Base-by-base conservation (phyloP, 2,329 filamentous ascomycete genomes). In the Penicillium digitatum region DNA sequence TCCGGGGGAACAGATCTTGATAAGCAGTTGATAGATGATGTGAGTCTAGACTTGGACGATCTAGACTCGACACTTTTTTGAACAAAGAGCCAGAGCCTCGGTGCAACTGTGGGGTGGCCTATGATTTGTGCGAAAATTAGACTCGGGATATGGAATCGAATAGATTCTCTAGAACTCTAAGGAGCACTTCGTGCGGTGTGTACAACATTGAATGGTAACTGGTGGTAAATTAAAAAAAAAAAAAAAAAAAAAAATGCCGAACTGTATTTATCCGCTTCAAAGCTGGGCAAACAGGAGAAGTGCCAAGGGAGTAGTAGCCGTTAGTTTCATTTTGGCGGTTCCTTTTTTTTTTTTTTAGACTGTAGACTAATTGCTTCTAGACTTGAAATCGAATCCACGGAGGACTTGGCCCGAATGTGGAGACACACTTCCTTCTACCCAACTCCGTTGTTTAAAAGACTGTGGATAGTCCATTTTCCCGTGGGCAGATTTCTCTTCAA, bases 81-180 rank as follows among this genome's bases (percentile, higher is more conserved):
- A 46, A 44, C 26, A 40, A 34, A 48, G 46, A 38, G n/a, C 24
- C 31, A 37, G 32, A 38, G 46, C 40, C 40, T 37, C 44, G 35
- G 34, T 39, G 35, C 27, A 31, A 32, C 26, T 32, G 34, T 39
- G 47, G 48, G 37, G 39, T 26, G 26, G 16, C 20, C 29, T 32
- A 22, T 61, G 57, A 61, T 61, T 61, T 44, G 59, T 37, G 59
- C 49, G 18, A 58, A 54, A 56, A 50, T 14, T 1, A 24, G 16
- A 48, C 26, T 29, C 39, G 38, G 47, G 9, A 24, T 6, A 40
- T 22, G 27, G 27, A 24, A 4, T 8, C 10, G 10, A 29, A 39
- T 29, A 24, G 42, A 38, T 43, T 34, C 26, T n/a, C 27, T 11
- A 27, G 8, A 40, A 24, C n/a, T 26, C n/a, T n/a, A n/a, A n/a